phyloP scores from a whole-genome alignment of 2,329 filamentous ascomycete species.

The Trichophyton benhamiae region DNA sequence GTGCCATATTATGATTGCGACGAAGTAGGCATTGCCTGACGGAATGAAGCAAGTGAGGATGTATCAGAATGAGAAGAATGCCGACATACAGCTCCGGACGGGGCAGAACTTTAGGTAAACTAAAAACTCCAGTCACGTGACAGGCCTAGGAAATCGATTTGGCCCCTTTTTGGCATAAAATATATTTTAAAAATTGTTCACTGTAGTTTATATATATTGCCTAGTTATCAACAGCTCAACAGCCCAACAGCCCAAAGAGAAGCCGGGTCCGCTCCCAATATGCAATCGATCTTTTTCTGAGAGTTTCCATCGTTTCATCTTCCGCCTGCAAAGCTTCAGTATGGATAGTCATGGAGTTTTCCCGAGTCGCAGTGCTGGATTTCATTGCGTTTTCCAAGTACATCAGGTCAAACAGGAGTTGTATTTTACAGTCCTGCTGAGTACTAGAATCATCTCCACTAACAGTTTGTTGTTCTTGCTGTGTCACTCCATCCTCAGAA shows the following conservation, averaged over 20 bases:
- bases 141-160: too few species aligned
- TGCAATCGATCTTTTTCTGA: constrained; percentile 33
- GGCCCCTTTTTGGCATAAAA: not conserved
- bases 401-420: constrained; percentile 28
- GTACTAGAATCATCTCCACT: not conserved
- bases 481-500: constrained; percentile 3
- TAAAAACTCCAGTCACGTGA: not conserved
- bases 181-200: not conserved
- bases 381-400: constrained; percentile 29
- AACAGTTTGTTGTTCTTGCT: not conserved
- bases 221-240: constrained; percentile 8
- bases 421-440: constrained; percentile 24
- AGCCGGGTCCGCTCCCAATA: constrained; percentile 76
- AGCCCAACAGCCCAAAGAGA: constrained; percentile 61
- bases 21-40: not conserved
- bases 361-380: constrained; percentile 16
- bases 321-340: not conserved
- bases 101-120: too few species aligned
- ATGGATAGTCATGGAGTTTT: not conserved
- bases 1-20: constrained; percentile 41
- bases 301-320: not conserved
- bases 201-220: not conserved
- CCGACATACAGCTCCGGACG: not conserved
- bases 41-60: not conserved
- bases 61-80: not conserved